phyloP scores from a whole-genome alignment of 495 filamentous ascomycete species.

The Aspergillus ostianus region DNA sequence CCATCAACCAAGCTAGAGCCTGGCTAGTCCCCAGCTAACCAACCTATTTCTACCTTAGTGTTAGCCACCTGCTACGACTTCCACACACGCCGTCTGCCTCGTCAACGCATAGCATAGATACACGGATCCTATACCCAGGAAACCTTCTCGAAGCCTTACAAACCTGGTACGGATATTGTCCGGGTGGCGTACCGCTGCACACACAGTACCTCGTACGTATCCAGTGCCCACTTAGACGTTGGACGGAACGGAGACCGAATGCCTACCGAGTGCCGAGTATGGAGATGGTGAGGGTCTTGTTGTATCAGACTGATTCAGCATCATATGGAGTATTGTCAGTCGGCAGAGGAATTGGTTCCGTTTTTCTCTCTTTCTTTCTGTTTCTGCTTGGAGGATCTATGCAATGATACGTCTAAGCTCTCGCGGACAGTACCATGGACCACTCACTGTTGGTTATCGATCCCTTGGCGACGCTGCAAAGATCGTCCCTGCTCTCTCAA shows the following conservation, averaged over 20 bases:
- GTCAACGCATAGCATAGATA: neutral
- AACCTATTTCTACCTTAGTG: neutral
- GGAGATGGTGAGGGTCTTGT: neutral
- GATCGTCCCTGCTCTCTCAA: neutral
- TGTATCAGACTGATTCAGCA: neutral
- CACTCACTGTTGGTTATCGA: neutral
- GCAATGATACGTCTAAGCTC: neutral
- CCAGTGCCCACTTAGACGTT: neutral
- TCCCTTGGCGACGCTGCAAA: neutral
- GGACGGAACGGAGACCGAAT: neutral
- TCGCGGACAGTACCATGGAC: neutral
- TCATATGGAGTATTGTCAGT: neutral
- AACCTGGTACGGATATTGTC: neutral
- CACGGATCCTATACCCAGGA: neutral
- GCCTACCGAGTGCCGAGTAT: neutral
- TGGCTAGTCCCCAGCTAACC: neutral
- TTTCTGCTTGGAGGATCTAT: neutral
- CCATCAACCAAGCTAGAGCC: too few relatives aligned
- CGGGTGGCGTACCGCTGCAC: neutral
- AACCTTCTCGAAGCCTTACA: neutral
- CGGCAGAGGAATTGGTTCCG: too few relatives aligned
- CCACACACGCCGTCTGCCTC: neutral
- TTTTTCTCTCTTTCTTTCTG: neutral
- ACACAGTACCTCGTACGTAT: neutral
- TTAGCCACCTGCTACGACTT: too few relatives aligned